Percentiles rank a stretch among this genome's conserved stretches.
Conservation (phyloP, 306 rosid genomes). For the Nissolia schottii region DNA sequence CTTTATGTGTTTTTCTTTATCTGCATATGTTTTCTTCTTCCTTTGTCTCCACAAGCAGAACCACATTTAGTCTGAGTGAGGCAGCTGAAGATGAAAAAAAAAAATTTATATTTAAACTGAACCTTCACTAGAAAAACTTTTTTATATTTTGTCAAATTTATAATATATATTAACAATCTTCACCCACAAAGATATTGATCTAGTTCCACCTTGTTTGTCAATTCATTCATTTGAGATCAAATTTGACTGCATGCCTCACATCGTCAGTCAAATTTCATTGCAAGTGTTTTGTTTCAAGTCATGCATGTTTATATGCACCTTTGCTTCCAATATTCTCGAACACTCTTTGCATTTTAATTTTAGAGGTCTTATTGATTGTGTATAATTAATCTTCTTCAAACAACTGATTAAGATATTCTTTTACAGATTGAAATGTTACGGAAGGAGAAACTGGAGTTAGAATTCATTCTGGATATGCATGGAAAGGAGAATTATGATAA, state of each 20-base stretch:
- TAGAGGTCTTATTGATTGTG: not conserved
- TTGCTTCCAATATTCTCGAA: not conserved
- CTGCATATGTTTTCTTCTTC: not conserved
- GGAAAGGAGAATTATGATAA: conserved; percentile 66
- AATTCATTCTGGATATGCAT: conserved; percentile 64
- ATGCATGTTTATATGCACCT: not conserved
- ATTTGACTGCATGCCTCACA: not conserved
- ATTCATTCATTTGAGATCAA: conserved; percentile 3
- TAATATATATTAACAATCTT: no score
- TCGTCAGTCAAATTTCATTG: not conserved
- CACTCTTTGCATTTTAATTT: not conserved
- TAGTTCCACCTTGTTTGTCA: not conserved
- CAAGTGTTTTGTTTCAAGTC: not conserved
- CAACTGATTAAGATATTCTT: conserved; percentile 21
- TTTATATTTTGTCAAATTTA: not conserved
- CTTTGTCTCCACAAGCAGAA: not conserved
- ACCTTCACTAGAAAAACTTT: not conserved
- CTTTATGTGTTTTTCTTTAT: conserved; percentile 3
- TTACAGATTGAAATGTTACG: conserved; percentile 74
- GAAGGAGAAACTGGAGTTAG: conserved; percentile 65
- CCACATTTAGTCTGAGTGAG: not conserved
- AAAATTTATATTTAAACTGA: no score
- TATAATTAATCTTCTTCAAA: conserved; percentile 13
- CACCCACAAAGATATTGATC: not conserved
- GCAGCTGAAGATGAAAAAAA: not conserved